These are phyloP conservation scores for Sporisorium reilianum DNA, from an alignment of 1,284 basidiomycete species.

Conservation along the genomic window DNA sequence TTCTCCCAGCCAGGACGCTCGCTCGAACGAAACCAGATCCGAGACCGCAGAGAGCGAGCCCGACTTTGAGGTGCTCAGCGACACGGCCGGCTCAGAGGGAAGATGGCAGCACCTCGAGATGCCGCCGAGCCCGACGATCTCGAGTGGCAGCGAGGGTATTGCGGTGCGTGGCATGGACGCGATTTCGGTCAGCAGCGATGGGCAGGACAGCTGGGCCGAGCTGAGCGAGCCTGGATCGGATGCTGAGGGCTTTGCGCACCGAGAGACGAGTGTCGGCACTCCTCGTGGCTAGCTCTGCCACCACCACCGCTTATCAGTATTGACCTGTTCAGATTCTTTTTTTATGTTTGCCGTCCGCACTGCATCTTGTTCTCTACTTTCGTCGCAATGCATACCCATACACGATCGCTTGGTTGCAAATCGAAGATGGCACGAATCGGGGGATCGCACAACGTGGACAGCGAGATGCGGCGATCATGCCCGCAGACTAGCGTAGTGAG, in stretches of 20 bases:
- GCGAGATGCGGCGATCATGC: not conserved
- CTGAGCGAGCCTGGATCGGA: constrained; percentile 36
- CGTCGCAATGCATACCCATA: constrained; percentile 1
- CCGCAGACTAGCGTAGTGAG: constrained; percentile 1
- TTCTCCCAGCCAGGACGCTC: not conserved
- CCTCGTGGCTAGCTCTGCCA: not conserved
- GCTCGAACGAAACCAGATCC: constrained; percentile 8
- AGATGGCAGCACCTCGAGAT: constrained; percentile 33
- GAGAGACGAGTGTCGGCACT: constrained; percentile 6
- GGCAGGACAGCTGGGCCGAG: constrained; percentile 48
- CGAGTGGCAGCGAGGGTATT: constrained; percentile 25
- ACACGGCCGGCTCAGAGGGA: constrained; percentile 24
- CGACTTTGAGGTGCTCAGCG: constrained; percentile 45
- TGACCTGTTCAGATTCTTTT: not conserved
- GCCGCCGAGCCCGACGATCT: constrained; percentile 37
- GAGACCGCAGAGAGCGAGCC: constrained; percentile 18
- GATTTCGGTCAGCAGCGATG: constrained; percentile 28
- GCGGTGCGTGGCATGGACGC: constrained; percentile 12
- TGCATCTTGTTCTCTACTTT: constrained; percentile 1
- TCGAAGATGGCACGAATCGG: not conserved
- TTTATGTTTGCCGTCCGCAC: not conserved
- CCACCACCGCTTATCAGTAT: not conserved
- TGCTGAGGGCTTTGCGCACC: constrained; percentile 13
- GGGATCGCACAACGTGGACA: not conserved
- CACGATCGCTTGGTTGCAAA: not conserved